These are phyloP conservation scores for Heimioporus sp. DNA, from an alignment of 768 basidiomycete species.

Conservation along the genomic window DNA sequence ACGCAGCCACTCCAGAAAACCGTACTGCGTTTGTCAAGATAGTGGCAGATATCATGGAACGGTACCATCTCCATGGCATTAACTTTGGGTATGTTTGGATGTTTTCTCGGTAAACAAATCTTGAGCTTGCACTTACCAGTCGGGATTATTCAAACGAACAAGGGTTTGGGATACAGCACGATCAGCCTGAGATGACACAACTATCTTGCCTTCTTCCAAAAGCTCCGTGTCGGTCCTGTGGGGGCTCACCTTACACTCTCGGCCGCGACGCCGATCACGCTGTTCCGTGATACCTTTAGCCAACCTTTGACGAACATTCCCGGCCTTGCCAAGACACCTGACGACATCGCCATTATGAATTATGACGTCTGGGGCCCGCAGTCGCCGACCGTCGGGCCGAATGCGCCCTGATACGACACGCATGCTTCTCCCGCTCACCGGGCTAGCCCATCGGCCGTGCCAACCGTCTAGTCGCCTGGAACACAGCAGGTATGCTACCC, in stretches of 20 bases:
- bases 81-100: conserved; percentile 29
- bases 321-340: conserved; percentile 66
- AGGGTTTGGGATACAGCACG: conserved; percentile 69
- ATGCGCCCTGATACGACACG: conserved; percentile 76
- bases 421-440: conserved; percentile 62
- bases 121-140: conserved; percentile 39
- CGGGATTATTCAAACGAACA: conserved; percentile 81
- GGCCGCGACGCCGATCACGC: conserved; percentile 61
- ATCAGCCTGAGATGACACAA: conserved; percentile 65
- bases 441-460: conserved; percentile 71
- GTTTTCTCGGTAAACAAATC: background rate
- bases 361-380: conserved; percentile 61
- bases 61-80: conserved; percentile 58
- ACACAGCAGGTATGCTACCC: conserved; percentile 68
- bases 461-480: conserved; percentile 74
- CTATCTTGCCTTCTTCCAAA: conserved; percentile 71
- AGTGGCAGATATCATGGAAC: conserved; percentile 42
- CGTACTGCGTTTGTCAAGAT: conserved; percentile 67
- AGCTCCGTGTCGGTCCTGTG: conserved; percentile 55
- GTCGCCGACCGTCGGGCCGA: conserved; percentile 63
- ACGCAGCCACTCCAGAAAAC: conserved; percentile 54
- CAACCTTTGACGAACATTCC: conserved; percentile 66
- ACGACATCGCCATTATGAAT: conserved; percentile 63
- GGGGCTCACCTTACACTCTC: conserved; percentile 60
- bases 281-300: conserved; percentile 62